Percentiles rank a stretch among this genome's conserved stretches.
These are phyloP conservation scores for Theobroma cacao DNA, from an alignment of 345 rosid genomes.

Conservation along the genomic window DNA sequence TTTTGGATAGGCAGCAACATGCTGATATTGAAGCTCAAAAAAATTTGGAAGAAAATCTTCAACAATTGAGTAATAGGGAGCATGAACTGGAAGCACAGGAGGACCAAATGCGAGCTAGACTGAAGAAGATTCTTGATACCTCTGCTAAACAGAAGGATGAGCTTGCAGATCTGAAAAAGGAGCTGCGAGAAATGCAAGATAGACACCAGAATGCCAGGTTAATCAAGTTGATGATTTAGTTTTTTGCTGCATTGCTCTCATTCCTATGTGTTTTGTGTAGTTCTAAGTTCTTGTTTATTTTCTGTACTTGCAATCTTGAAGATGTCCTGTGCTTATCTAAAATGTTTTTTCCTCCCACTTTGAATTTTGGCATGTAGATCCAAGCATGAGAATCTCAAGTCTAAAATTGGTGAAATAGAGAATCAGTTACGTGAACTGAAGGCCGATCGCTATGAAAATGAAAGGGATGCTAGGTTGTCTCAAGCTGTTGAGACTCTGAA, in stretches of 20 bases:
- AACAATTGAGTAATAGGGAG: constrained; percentile 75
- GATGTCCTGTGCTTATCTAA: neutral
- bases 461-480: constrained; percentile 85
- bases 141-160: constrained; percentile 64
- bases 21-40: constrained; percentile 84
- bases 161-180: constrained; percentile 50
- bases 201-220: constrained; percentile 76
- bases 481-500: constrained; percentile 92
- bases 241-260: neutral
- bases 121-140: constrained; percentile 53
- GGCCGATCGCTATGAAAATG: constrained; percentile 90
- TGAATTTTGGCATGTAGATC: constrained; percentile 40
- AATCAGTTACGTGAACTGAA: constrained; percentile 82
- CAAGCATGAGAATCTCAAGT: constrained; percentile 69
- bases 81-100: constrained; percentile 73
- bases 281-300: neutral
- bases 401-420: constrained; percentile 72
- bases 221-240: constrained; percentile 11
- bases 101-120: constrained; percentile 68
- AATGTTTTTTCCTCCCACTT: neutral
- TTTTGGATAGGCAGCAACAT: constrained; percentile 87
- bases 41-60: constrained; percentile 94
- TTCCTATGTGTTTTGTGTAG: neutral
- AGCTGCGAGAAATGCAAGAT: constrained; percentile 71
- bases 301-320: neutral